Percentiles rank a stretch among this genome's conserved stretches.
phyloP scores from a whole-genome alignment of 495 filamentous ascomycete species.

The Podospora conica region DNA sequence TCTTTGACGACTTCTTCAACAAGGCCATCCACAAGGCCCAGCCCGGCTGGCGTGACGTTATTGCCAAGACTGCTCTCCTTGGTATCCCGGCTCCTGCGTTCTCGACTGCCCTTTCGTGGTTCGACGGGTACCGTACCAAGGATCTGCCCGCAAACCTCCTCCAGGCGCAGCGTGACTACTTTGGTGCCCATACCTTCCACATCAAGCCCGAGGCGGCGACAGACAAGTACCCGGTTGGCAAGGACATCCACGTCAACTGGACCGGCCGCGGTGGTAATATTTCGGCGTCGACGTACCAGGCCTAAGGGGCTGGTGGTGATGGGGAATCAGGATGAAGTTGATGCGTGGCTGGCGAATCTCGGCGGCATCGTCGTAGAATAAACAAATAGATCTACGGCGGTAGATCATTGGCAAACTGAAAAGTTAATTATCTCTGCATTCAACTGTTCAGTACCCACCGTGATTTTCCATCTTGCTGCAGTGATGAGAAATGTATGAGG shows the following conservation, averaged over 20 bases:
- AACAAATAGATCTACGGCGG: slow-evolving; percentile 12
- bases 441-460: too few species aligned
- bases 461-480: too few species aligned
- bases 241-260: slow-evolving; percentile 99
- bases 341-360: slow-evolving; percentile 10
- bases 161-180: slow-evolving; percentile 99
- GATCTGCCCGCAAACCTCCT: slow-evolving; percentile 95
- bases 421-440: neutral
- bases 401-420: neutral
- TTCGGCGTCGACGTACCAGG: slow-evolving; percentile 93
- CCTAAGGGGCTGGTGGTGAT: slow-evolving; percentile 54
- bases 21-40: slow-evolving; percentile 96
- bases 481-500: neutral
- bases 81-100: slow-evolving; percentile 95
- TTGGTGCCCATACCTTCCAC: slow-evolving; percentile 95
- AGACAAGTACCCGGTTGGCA: slow-evolving; percentile 74
- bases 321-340: neutral
- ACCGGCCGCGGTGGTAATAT: slow-evolving; percentile 96
- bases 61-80: slow-evolving; percentile 83
- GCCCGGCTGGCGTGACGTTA: slow-evolving; percentile 89
- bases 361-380: slow-evolving; percentile 10
- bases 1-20: slow-evolving; percentile 99
- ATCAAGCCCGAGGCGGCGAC: slow-evolving; percentile 89
- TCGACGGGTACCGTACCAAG: slow-evolving; percentile 94
- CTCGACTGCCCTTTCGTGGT: slow-evolving; percentile 93